Percentiles rank a stretch among this genome's conserved stretches.
phyloP scores from a whole-genome alignment of 192 early-diverging fungal genomes.

The Entomortierella lignicola region DNA sequence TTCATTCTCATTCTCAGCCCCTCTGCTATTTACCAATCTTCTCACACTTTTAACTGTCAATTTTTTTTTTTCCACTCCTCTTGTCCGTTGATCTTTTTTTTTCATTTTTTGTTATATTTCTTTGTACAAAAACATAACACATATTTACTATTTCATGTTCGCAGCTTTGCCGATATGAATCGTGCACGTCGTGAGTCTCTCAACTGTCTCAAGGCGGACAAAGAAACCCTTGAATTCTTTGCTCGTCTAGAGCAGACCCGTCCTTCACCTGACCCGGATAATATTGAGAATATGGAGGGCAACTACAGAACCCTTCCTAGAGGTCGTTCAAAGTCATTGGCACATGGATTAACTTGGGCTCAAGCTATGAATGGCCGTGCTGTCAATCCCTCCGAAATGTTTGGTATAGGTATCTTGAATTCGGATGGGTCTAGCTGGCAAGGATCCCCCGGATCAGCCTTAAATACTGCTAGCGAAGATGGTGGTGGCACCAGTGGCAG shows the following conservation, averaged over 20 bases:
- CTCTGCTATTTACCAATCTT: too few relatives aligned
- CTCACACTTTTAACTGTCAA: too few relatives aligned
- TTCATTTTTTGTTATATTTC: too few relatives aligned
- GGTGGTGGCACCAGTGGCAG: not conserved
- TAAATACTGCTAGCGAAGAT: not conserved
- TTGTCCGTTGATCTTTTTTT: too few relatives aligned
- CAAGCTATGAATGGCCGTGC: slow-evolving; percentile 49
- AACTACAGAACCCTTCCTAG: not conserved
- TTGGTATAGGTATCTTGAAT: slow-evolving; percentile 34
- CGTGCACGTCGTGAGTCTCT: slow-evolving; percentile 52
- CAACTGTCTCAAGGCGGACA: slow-evolving; percentile 53
- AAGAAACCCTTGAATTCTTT: slow-evolving; percentile 48
- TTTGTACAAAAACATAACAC: too few relatives aligned
- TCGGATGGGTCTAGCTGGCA: slow-evolving; percentile 24
- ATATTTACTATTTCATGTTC: not conserved
- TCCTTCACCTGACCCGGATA: slow-evolving; percentile 11
- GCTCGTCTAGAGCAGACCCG: slow-evolving; percentile 39
- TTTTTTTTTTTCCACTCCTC: too few relatives aligned
- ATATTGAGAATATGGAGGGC: not conserved
- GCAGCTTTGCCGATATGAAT: slow-evolving; percentile 21
- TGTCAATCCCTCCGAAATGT: slow-evolving; percentile 24
- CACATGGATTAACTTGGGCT: slow-evolving; percentile 42
- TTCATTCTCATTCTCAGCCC: not conserved
- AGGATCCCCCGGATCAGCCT: slow-evolving; percentile 9
- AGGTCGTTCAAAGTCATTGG: slow-evolving; percentile 43